Conservation (phyloP, 2,329 filamentous ascomycete species). For the Cadophora luteo-olivacea region DNA sequence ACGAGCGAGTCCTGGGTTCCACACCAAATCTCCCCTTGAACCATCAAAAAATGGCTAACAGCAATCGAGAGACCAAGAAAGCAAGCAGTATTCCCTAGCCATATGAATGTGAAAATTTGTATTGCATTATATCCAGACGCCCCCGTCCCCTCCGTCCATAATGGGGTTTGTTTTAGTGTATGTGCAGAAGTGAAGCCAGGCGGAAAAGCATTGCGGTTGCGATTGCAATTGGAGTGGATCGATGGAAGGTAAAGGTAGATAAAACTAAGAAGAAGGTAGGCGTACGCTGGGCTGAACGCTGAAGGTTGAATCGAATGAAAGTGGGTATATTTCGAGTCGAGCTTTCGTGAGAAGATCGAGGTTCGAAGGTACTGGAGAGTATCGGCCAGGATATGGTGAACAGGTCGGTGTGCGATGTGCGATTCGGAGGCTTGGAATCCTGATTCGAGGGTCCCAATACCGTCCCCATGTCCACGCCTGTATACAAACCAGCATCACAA, state of each 20-base stretch:
- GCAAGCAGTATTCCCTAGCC: not conserved
- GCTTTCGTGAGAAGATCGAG: not conserved
- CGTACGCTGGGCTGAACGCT: not conserved
- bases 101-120: not conserved
- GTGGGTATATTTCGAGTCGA: slow-evolving; percentile 9
- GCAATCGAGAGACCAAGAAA: not conserved
- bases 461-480: not conserved
- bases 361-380: not conserved
- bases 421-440: not conserved
- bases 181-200: slow-evolving; percentile 29
- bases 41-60: not conserved
- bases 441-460: not conserved
- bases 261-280: not conserved
- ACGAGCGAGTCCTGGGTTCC: not conserved
- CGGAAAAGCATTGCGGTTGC: not conserved
- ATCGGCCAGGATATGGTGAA: not conserved
- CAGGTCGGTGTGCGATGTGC: not conserved
- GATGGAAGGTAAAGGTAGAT: not conserved
- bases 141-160: slow-evolving; percentile 1
- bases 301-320: slow-evolving; percentile 10
- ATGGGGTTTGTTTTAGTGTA: slow-evolving; percentile 20
- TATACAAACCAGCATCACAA: not conserved
- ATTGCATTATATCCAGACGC: slow-evolving; percentile 27
- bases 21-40: not conserved
- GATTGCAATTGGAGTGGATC: not conserved